phyloP scores from a whole-genome alignment of 106 monocot species.

The Hemerocallis citrina region DNA sequence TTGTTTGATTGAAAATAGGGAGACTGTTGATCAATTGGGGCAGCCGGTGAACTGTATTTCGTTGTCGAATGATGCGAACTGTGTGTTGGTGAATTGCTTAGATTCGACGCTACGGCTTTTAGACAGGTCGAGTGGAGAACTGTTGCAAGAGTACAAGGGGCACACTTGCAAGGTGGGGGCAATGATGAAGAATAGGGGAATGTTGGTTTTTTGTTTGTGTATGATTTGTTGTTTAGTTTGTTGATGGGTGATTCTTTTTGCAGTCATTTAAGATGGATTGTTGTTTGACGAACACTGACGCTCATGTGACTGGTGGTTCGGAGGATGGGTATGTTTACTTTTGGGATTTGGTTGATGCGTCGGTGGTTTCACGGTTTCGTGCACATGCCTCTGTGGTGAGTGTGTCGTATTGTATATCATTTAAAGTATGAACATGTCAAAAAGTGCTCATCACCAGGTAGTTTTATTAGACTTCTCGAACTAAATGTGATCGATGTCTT shows the following conservation, averaged over 20 bases:
- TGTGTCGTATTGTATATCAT: too few relatives aligned
- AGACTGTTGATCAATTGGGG: conserved; percentile 74
- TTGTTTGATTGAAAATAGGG: conserved; percentile 32
- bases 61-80: conserved; percentile 89
- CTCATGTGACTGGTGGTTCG: conserved; percentile 82
- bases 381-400: conserved; percentile 91
- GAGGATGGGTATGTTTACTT: conserved; percentile 90
- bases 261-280: conserved; percentile 99
- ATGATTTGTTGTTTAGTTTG: too few relatives aligned
- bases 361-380: conserved; percentile 60
- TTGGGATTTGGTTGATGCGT: conserved; percentile 97
- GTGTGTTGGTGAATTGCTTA: conserved; percentile 79
- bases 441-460: background rate
- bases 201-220: too few relatives aligned
- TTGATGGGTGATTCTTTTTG: too few relatives aligned
- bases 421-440: too few relatives aligned
- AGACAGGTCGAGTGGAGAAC: conserved; percentile 90
- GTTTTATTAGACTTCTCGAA: too few relatives aligned
- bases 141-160: conserved; percentile 92
- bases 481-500: too few relatives aligned
- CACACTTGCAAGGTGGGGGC: conserved; percentile 92
- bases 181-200: too few relatives aligned
- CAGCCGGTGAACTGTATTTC: conserved; percentile 94
- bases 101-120: conserved; percentile 91
- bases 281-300: conserved; percentile 93